Conservation (phyloP, 345 rosid species). For the Cochlearia excelsa region DNA sequence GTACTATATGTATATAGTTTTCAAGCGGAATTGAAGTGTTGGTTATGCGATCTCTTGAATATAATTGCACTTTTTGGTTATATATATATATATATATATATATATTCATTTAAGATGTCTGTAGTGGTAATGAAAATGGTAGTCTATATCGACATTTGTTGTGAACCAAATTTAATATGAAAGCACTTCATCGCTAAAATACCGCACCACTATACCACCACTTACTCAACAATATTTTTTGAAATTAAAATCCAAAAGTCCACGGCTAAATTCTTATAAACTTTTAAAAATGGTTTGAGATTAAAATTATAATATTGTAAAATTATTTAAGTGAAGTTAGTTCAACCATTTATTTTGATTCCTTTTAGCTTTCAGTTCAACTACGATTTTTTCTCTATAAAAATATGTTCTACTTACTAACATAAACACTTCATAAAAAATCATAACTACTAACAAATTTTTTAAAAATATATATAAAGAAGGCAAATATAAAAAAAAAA, state of each 20-base stretch:
- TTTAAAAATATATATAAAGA: background rate
- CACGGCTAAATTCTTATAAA: background rate
- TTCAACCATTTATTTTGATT: conserved; percentile 9
- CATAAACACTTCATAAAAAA: background rate
- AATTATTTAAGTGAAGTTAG: conserved; percentile 11
- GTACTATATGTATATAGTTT: background rate
- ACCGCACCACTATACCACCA: background rate
- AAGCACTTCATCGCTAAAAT: no score
- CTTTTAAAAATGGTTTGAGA: background rate
- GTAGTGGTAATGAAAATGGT: no score
- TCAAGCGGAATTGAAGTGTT: background rate
- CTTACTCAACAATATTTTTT: background rate
- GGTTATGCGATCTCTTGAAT: background rate
- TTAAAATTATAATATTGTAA: background rate
- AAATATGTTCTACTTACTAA: background rate
- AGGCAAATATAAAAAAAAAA: background rate
- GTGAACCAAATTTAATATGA: no score
- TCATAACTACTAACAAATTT: background rate
- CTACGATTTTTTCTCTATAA: background rate
- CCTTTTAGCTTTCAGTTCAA: conserved; percentile 1
- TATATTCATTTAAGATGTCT: no score
- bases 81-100: background rate
- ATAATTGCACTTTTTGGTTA: background rate
- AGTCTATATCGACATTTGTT: no score
- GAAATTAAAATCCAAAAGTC: background rate